phyloP scores from a whole-genome alignment of 768 basidiomycete species.

The Suillus clintonianus region DNA sequence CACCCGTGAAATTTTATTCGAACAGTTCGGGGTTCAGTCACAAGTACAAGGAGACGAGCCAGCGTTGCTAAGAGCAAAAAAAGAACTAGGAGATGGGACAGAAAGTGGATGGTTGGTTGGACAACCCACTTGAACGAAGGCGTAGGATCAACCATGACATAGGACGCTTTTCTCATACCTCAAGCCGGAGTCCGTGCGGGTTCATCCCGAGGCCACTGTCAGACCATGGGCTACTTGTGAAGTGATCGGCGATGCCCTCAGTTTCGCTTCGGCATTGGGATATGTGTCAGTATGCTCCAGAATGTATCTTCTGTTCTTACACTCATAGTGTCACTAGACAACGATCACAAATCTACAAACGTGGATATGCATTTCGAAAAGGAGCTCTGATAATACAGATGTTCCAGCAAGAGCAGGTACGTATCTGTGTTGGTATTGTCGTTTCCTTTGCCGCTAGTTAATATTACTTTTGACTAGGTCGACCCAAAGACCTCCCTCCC shows the following conservation, averaged over 20 bases:
- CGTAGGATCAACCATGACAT: constrained; percentile 2
- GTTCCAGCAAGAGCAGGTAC: constrained; percentile 83
- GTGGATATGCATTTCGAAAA: constrained; percentile 74
- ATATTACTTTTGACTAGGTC: constrained; percentile 44
- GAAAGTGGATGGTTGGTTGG: constrained; percentile 60
- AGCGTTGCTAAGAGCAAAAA: constrained; percentile 69
- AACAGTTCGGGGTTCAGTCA: constrained; percentile 67
- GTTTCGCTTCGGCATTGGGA: constrained; percentile 79
- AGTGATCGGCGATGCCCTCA: constrained; percentile 76
- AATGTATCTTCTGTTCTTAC: not conserved
- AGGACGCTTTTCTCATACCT: constrained; percentile 81
- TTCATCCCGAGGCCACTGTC: constrained; percentile 85
- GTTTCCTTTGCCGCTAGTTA: no score
- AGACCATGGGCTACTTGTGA: constrained; percentile 82
- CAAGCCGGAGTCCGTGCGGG: constrained; percentile 82
- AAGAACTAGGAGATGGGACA: constrained; percentile 62
- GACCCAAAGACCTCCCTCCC: constrained; percentile 76
- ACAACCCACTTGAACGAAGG: not conserved
- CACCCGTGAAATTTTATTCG: constrained; percentile 78
- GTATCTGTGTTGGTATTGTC: constrained; percentile 11
- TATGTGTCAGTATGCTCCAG: constrained; percentile 53
- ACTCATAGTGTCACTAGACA: constrained; percentile 38
- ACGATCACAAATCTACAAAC: constrained; percentile 79
- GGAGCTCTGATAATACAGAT: constrained; percentile 74
- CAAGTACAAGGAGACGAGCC: constrained; percentile 72